These are phyloP conservation scores for Brasenia schreberi DNA, from an alignment of 164 flowering plant species.

Conservation along the genomic window DNA sequence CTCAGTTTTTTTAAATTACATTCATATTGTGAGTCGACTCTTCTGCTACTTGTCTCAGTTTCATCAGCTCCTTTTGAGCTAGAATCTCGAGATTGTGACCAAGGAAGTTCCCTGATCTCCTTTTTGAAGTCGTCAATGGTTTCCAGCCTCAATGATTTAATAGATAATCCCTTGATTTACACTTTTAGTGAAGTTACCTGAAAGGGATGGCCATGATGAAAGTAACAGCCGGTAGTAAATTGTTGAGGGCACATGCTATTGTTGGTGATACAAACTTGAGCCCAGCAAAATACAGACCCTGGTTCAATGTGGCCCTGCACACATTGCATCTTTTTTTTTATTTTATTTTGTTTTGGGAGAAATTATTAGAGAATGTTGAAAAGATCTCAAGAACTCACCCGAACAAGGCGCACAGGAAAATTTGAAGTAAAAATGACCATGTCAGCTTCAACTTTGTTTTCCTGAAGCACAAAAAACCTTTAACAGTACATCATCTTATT, in stretches of 20 bases:
- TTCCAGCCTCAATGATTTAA: too few relatives aligned
- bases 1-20: too few relatives aligned
- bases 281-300: conserved; percentile 24
- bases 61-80: too few relatives aligned
- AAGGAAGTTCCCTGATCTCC: too few relatives aligned
- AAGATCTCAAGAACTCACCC: conserved; percentile 26
- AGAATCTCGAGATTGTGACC: too few relatives aligned
- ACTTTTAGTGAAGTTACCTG: too few relatives aligned
- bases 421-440: conserved; percentile 23
- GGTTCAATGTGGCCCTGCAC: conserved; percentile 26
- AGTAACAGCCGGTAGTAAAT: conserved; percentile 25
- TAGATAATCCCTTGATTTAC: too few relatives aligned
- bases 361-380: background rate
- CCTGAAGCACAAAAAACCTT: conserved; percentile 17
- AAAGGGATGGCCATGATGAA: conserved; percentile 26
- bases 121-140: too few relatives aligned
- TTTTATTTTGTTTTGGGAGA: background rate
- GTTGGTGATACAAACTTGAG: conserved; percentile 22
- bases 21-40: too few relatives aligned
- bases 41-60: too few relatives aligned
- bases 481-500: too few relatives aligned
- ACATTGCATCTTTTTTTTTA: background rate
- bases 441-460: conserved; percentile 38
- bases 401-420: conserved; percentile 42
- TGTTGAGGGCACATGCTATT: conserved; percentile 20